These are phyloP conservation scores for Ophiostoma sp. DNA, from an alignment of 2,329 filamentous ascomycete genomes.

Conservation along the genomic window DNA sequence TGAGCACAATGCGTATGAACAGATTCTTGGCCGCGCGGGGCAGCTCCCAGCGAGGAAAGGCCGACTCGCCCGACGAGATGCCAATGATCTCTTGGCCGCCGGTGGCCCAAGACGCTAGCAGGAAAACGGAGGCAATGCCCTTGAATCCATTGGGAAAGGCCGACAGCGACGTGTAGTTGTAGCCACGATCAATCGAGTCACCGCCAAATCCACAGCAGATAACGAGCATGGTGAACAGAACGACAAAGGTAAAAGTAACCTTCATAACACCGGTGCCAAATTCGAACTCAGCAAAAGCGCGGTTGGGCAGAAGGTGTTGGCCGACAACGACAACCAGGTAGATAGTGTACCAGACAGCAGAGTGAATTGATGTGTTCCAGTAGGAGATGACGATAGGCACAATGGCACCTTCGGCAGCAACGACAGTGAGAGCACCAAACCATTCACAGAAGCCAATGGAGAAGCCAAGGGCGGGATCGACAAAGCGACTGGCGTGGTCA, in stretches of 20 bases:
- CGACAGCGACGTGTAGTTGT: slow-evolving; percentile 25
- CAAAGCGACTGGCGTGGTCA: slow-evolving; percentile 50
- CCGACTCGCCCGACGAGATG: slow-evolving; percentile 42
- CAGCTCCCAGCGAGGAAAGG: slow-evolving; percentile 27
- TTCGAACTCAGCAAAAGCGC: slow-evolving; percentile 41
- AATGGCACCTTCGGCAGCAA: slow-evolving; percentile 25
- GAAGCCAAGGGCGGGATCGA: slow-evolving; percentile 54
- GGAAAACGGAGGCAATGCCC: slow-evolving; percentile 68
- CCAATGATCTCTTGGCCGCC: slow-evolving; percentile 55
- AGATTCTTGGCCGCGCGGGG: slow-evolving; percentile 25
- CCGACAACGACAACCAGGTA: slow-evolving; percentile 29
- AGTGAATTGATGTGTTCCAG: slow-evolving; percentile 41
- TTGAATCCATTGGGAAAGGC: slow-evolving; percentile 62
- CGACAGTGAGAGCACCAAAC: slow-evolving; percentile 36
- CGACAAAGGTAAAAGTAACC: slow-evolving; percentile 26
- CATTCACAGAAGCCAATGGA: slow-evolving; percentile 51
- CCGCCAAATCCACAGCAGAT: slow-evolving; percentile 25
- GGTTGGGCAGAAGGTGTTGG: slow-evolving; percentile 43
- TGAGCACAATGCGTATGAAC: slow-evolving; percentile 25
- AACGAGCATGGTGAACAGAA: slow-evolving; percentile 26
- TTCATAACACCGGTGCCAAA: slow-evolving; percentile 30
- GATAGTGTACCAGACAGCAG: slow-evolving; percentile 42
- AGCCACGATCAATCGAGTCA: slow-evolving; percentile 25
- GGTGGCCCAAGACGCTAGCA: slow-evolving; percentile 69
- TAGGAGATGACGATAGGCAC: slow-evolving; percentile 36